A percentile compares a stretch with the other conserved stretches of the same genome.
phyloP scores from a whole-genome alignment of 805 yeast species.

The Sugiyamaella marilandica region DNA sequence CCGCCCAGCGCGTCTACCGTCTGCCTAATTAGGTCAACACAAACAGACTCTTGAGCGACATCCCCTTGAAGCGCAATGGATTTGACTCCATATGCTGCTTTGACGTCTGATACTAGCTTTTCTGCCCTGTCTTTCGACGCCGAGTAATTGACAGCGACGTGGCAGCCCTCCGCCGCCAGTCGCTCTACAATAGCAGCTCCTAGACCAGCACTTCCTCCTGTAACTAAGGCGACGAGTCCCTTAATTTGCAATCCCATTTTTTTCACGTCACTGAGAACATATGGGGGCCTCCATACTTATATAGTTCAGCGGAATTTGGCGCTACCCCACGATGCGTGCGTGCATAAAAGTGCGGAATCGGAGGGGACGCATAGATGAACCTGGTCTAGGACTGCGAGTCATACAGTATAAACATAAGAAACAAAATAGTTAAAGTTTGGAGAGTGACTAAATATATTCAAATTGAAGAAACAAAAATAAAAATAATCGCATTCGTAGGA shows the following conservation, averaged over 20 bases:
- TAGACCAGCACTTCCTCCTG: slow-evolving; percentile 27
- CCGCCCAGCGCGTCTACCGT: slow-evolving; percentile 32
- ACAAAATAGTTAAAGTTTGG: too few relatives aligned
- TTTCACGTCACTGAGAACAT: too few relatives aligned
- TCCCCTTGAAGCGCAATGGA: slow-evolving; percentile 19
- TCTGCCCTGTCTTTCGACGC: slow-evolving; percentile 15
- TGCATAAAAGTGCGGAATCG: too few relatives aligned
- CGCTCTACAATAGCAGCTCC: slow-evolving; percentile 21
- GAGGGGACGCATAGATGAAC: too few relatives aligned
- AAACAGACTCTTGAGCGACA: slow-evolving; percentile 19
- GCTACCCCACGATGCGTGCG: too few relatives aligned
- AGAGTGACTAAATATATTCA: too few relatives aligned
- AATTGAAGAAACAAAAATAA: too few relatives aligned
- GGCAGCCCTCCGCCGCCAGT: slow-evolving; percentile 23
- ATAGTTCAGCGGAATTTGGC: too few relatives aligned
- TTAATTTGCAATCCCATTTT: slow-evolving; percentile 7
- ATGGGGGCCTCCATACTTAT: too few relatives aligned
- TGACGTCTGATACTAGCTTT: slow-evolving; percentile 14
- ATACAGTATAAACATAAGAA: too few relatives aligned
- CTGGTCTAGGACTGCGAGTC: too few relatives aligned
- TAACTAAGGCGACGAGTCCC: slow-evolving; percentile 21
- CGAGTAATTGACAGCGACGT: slow-evolving; percentile 21
- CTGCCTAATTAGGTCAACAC: slow-evolving; percentile 27
- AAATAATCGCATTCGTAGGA: not conserved
- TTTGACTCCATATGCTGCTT: slow-evolving; percentile 9